Conservation (phyloP, 179 eudicot species). For the Beta corolliflora region DNA sequence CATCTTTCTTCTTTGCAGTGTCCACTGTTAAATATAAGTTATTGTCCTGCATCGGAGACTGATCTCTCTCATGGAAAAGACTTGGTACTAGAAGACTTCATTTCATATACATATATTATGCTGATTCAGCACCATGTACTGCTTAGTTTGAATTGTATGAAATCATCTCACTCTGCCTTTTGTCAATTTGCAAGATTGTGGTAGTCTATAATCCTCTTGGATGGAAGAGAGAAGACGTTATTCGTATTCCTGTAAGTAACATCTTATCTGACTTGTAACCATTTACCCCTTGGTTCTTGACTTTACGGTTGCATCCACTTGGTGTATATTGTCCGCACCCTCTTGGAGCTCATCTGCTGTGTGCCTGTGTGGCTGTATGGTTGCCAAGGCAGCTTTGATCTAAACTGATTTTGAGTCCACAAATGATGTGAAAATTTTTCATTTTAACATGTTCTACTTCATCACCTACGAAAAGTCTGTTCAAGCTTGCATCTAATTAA, state of each 20-base stretch:
- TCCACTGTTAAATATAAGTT: slow-evolving; percentile 85
- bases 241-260: slow-evolving; percentile 84
- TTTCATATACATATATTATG: slow-evolving; percentile 3
- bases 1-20: slow-evolving; percentile 56
- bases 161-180: slow-evolving; percentile 23
- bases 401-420: background rate
- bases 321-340: background rate
- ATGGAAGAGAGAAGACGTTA: slow-evolving; percentile 82
- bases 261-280: slow-evolving; percentile 5
- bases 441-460: background rate
- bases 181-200: slow-evolving; percentile 50
- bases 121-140: background rate
- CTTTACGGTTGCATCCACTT: background rate
- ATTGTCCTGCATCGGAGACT: slow-evolving; percentile 88
- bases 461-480: background rate
- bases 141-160: background rate
- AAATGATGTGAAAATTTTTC: background rate
- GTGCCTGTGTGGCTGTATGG: background rate
- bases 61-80: slow-evolving; percentile 68
- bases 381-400: background rate
- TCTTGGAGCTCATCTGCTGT: background rate
- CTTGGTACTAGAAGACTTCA: slow-evolving; percentile 46
- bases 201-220: slow-evolving; percentile 91
- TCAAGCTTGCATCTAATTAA: background rate
- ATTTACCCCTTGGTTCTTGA: background rate